Base-by-base conservation (phyloP, 768 basidiomycete species). In the Amyloporia xantha region DNA sequence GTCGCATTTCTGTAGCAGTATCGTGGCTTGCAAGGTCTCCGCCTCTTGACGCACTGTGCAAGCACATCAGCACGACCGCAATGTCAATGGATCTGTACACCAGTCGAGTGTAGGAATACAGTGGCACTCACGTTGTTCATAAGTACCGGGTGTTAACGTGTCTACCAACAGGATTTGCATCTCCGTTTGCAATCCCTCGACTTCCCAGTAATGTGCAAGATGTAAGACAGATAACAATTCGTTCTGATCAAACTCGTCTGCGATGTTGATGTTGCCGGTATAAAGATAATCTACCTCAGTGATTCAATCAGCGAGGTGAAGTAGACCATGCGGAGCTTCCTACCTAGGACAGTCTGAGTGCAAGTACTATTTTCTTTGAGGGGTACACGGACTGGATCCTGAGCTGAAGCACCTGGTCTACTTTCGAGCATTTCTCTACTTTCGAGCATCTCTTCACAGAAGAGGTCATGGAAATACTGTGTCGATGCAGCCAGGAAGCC, bases 401-500 rank as follows among this genome's bases (percentile, higher is more conserved):
- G 9, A 7, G 30, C 9, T 7, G 30, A 33, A 7, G 30, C 30
- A 33, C 9, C 7, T 7, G 30, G 15, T 7, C 9, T 7, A 15
- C 30, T 33, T 33, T 58, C 38, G 1, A 25, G 37, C n/a, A 51
- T 39, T 10, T 52, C 43, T 3, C 40, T 49, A 27, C 50, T 49
- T 47, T 67, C 68, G 21, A 41, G 36, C 41, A 61, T 64, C 4
- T 45, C 53, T 19, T 54, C 63, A 12, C 54, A 60, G 48, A 72
- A 68, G 15, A 54, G 44, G 41, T 62, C 54, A 13, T 52, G 46
- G 52, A 73, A 70, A 50, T 66, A 57, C 12, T 60, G 55, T 53
- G 64, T 66, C 47, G 53, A 48, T 26, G 59, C 68, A 13, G 66
- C 65, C 27, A 77, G 56, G 48, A 71, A 71, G 2, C 61, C 49